Evolutionary conservation across 192 early-diverging fungal genomes (phyloP).

Genomic region (Jimgerdemannia flammicorona): DNA sequence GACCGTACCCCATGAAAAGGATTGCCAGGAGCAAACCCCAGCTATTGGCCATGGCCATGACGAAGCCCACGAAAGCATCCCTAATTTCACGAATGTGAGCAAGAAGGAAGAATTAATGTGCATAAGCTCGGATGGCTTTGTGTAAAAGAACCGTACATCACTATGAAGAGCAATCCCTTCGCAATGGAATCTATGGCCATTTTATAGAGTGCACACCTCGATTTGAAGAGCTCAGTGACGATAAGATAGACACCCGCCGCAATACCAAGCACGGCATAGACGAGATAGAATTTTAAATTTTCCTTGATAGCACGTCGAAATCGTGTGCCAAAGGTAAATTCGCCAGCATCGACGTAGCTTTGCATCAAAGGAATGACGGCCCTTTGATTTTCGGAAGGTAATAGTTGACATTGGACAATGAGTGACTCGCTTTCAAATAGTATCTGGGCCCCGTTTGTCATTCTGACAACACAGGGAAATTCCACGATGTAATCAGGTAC

Average conservation of each 20-base stretch:
- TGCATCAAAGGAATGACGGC: constrained; percentile 80
- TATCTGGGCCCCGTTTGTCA: too few species aligned
- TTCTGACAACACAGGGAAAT: too few species aligned
- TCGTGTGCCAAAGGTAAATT: constrained; percentile 65
- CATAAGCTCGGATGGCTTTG: background rate
- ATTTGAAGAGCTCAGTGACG: constrained; percentile 21
- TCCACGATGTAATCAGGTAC: too few species aligned
- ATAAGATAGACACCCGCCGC: constrained; percentile 71
- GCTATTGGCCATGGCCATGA: constrained; percentile 93
- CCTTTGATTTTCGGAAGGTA: constrained; percentile 23
- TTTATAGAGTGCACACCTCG: constrained; percentile 11
- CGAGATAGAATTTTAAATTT: constrained; percentile 79
- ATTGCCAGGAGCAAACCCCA: constrained; percentile 89
- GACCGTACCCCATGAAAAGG: constrained; percentile 89
- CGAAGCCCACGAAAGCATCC: constrained; percentile 64
- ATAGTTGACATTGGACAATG: too few species aligned
- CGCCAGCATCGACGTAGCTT: constrained; percentile 82
- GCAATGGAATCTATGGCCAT: background rate
- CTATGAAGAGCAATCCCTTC: constrained; percentile 11
- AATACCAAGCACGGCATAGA: constrained; percentile 65
- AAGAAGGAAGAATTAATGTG: constrained; percentile 14
- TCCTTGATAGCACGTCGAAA: constrained; percentile 72
- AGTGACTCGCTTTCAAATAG: too few species aligned
- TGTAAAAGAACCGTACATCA: constrained; percentile 4
- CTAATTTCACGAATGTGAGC: constrained; percentile 28